A percentile compares a stretch with the other conserved stretches of the same genome.
Conservation (phyloP, 495 filamentous ascomycete species). For the Aspergillus nidulans region DNA sequence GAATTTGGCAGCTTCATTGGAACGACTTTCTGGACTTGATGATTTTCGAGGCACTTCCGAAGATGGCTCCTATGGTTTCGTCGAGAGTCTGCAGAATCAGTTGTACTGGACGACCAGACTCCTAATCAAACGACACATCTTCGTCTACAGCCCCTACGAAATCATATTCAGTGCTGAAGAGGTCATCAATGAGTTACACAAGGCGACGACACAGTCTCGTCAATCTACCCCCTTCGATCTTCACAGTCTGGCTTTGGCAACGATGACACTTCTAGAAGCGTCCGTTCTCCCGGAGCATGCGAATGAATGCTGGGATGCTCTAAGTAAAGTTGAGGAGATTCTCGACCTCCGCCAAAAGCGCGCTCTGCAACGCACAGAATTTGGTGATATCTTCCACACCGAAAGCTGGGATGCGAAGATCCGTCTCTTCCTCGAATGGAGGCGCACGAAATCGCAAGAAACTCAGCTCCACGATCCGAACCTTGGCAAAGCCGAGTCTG, state of each 20-base stretch:
- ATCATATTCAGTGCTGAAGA: constrained; percentile 60
- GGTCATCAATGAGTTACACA: constrained; percentile 53
- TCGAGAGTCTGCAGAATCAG: constrained; percentile 54
- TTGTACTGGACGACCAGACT: constrained; percentile 72
- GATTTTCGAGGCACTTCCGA: constrained; percentile 34
- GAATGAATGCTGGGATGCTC: constrained; percentile 40
- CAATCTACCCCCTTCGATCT: constrained; percentile 59
- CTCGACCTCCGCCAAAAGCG: constrained; percentile 36
- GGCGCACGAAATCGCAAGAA: constrained; percentile 38
- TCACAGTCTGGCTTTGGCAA: constrained; percentile 64
- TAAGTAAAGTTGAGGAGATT: constrained; percentile 44
- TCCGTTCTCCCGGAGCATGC: constrained; percentile 45
- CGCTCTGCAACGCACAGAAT: constrained; percentile 23
- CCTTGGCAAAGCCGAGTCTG: constrained; percentile 18
- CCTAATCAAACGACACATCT: constrained; percentile 54
- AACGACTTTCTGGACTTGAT: constrained; percentile 37
- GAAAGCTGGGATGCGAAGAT: constrained; percentile 43
- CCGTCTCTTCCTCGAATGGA: constrained; percentile 45
- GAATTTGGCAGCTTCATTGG: constrained; percentile 36
- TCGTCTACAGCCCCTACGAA: constrained; percentile 52
- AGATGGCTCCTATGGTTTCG: constrained; percentile 25
- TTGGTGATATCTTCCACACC: constrained; percentile 38
- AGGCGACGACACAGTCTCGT: constrained; percentile 42
- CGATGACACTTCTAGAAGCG: constrained; percentile 65
- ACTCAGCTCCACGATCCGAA: constrained; percentile 34